These are phyloP conservation scores for Magnusiomyces paraingens DNA, from an alignment of 1,139 yeast species.

Conservation along the genomic window DNA sequence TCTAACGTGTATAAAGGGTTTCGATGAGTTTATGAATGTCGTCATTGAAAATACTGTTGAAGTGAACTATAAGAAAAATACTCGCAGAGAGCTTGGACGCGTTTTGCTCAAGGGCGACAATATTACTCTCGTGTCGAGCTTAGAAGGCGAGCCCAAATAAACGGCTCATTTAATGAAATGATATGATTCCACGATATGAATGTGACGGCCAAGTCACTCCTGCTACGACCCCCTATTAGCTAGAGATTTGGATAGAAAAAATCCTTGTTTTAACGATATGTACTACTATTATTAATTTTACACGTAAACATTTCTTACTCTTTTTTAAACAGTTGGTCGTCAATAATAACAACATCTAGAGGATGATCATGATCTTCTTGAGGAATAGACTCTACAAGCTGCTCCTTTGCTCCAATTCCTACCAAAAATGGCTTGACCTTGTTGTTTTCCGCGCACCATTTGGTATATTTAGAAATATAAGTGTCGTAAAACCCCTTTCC, in stretches of 20 bases:
- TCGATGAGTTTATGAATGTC: constrained; percentile 96
- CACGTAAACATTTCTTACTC: background rate
- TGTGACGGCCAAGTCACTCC: too few relatives aligned
- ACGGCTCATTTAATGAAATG: too few relatives aligned
- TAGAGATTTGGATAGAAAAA: too few relatives aligned
- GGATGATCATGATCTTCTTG: constrained; percentile 63
- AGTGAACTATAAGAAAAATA: constrained; percentile 42
- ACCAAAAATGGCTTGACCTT: constrained; percentile 34
- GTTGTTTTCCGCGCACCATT: constrained; percentile 25
- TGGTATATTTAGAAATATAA: constrained; percentile 49
- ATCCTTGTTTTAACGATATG: too few relatives aligned
- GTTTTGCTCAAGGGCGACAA: constrained; percentile 90
- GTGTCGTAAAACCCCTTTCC: constrained; percentile 94
- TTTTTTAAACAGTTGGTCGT: constrained; percentile 12
- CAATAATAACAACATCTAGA: constrained; percentile 55
- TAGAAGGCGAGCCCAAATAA: constrained; percentile 31
- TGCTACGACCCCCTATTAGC: too few relatives aligned
- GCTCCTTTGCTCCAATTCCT: constrained; percentile 68
- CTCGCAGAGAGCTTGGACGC: constrained; percentile 40
- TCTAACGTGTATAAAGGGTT: constrained; percentile 48
- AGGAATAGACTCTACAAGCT: constrained; percentile 56
- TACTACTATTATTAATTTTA: too few relatives aligned
- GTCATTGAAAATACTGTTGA: constrained; percentile 90
- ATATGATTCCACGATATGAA: too few relatives aligned
- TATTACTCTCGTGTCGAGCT: constrained; percentile 68